A percentile compares a stretch with the other conserved stretches of the same genome.
Evolutionary conservation across 148 eudicot species (phyloP).

Genomic region (Rhododendron kiyosumense): DNA sequence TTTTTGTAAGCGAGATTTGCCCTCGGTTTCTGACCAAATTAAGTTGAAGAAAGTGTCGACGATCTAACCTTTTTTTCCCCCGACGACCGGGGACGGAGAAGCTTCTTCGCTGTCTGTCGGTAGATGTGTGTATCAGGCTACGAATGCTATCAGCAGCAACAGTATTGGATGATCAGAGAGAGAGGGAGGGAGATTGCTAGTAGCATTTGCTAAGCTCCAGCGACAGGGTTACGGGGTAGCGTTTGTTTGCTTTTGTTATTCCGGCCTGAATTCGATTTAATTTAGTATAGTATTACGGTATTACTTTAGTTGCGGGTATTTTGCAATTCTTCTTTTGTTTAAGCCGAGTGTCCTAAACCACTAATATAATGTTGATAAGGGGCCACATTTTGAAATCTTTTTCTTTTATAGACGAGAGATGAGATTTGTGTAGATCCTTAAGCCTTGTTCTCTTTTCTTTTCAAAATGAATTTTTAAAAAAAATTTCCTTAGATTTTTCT

Average conservation of each 20-base stretch:
- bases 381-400: too few relatives aligned
- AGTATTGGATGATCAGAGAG: not conserved
- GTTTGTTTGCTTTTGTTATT: not conserved
- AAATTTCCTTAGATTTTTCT: too few relatives aligned
- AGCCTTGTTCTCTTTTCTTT: too few relatives aligned
- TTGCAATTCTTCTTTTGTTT: too few relatives aligned
- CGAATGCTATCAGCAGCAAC: not conserved
- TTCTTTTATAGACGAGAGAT: too few relatives aligned
- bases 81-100: not conserved
- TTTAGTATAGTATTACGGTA: too few relatives aligned
- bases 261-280: not conserved
- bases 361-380: too few relatives aligned
- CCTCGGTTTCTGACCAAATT: not conserved
- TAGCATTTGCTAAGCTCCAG: not conserved
- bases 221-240: not conserved
- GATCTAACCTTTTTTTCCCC: not conserved
- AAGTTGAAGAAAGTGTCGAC: not conserved
- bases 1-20: slow-evolving; percentile 11
- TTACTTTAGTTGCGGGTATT: too few relatives aligned
- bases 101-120: not conserved
- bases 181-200: not conserved
- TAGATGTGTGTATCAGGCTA: not conserved
- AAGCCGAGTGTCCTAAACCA: not conserved
- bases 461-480: too few relatives aligned
- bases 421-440: too few relatives aligned